A percentile compares a stretch with the other conserved stretches of the same genome.
Evolutionary conservation across 495 filamentous ascomycete genomes (phyloP).

Genomic region (Paragyromitra xinjiangensis): DNA sequence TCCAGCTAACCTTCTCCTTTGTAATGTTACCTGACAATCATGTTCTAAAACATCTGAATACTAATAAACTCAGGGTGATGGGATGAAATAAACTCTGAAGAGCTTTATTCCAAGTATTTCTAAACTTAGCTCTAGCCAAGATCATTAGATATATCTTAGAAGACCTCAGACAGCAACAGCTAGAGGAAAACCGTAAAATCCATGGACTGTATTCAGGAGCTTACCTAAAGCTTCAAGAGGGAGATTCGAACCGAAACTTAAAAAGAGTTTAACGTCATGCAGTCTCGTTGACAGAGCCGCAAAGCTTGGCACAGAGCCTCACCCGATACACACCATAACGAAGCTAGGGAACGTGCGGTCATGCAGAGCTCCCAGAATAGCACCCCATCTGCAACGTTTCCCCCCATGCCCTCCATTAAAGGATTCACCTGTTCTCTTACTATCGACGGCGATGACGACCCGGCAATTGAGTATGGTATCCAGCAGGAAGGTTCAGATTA

Average conservation of each 20-base stretch:
- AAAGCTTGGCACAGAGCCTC: slow-evolving; percentile 30
- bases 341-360: neutral
- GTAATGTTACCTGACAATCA: too few species aligned
- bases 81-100: too few species aligned
- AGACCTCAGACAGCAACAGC: too few species aligned
- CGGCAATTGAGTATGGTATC: neutral
- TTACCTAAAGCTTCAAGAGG: too few species aligned
- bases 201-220: too few species aligned
- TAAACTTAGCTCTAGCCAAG: too few species aligned
- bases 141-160: too few species aligned
- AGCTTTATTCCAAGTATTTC: too few species aligned
- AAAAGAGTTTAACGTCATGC: neutral
- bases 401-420: slow-evolving; percentile 19
- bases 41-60: too few species aligned
- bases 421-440: slow-evolving; percentile 13
- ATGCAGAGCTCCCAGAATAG: neutral
- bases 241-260: neutral
- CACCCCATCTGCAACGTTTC: neutral
- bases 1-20: too few species aligned
- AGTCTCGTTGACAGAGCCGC: slow-evolving; percentile 10
- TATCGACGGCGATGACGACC: neutral
- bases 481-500: neutral
- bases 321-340: neutral
- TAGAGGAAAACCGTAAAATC: too few species aligned
- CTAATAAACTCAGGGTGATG: too few species aligned